Evolutionary conservation across 805 yeast genomes (phyloP).

Genomic region (Starmerella ratchasimensis): DNA sequence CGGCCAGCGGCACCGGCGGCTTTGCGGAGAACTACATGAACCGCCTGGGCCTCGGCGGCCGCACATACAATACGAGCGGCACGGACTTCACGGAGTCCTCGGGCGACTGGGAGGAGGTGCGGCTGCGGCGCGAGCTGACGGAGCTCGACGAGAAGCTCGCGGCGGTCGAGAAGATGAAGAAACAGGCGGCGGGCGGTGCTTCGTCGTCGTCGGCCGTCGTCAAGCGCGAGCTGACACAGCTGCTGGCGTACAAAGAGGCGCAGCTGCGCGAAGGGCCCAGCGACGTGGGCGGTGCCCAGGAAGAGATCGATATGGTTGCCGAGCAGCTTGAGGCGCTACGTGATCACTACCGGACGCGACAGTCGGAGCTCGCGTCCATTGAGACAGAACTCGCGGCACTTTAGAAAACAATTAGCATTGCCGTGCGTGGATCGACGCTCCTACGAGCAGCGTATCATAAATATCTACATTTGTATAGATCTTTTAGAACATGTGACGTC

Average conservation of each 20-base stretch:
- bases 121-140: conserved; percentile 62
- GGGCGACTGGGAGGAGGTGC: conserved; percentile 88
- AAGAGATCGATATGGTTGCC: conserved; percentile 54
- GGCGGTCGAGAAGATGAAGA: conserved; percentile 21
- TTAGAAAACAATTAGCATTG: no score
- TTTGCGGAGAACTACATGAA: conserved; percentile 26
- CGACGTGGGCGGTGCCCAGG: conserved; percentile 26
- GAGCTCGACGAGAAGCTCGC: conserved; percentile 57
- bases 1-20: no score
- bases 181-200: conserved; percentile 7
- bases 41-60: conserved; percentile 31
- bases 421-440: no score
- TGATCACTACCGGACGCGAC: conserved; percentile 49
- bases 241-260: conserved; percentile 62
- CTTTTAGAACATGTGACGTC: no score
- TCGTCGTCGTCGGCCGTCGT: conserved; percentile 28
- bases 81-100: conserved; percentile 46
- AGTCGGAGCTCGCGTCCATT: conserved; percentile 42
- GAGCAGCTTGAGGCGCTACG: conserved; percentile 63
- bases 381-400: conserved; percentile 21
- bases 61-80: conserved; percentile 35
- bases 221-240: conserved; percentile 62
- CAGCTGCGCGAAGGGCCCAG: conserved; percentile 31
- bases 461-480: no score
- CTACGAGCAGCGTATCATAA: no score